Evolutionary conservation across 768 basidiomycete genomes (phyloP), one percentile per base, ranked within the genome.

Genomic region (Boletales sp.): DNA sequence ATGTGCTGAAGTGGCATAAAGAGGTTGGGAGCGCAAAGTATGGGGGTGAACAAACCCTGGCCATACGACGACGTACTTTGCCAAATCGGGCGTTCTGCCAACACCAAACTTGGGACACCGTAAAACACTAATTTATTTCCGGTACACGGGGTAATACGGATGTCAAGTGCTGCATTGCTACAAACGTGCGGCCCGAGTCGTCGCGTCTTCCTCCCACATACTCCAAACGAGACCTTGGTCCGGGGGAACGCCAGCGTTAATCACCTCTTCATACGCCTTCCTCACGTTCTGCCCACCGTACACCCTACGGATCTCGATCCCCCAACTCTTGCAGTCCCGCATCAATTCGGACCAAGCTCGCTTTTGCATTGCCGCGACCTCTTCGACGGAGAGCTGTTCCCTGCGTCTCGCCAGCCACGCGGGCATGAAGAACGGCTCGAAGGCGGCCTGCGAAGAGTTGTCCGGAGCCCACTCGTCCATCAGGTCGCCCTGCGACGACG

Each of bases 371-470:
- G 46, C 48, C 37, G 74, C 72, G 43, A 87, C 83, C 49, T 80
- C 73, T 12, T 59, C 42, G 0, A 74, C 55, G 0, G 75, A 63
- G 2, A 84, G 66, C 53, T 83, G 73, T 42, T 69, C 67, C 57
- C 70, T 74, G 13, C 84, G 81, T 18, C 75, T 68, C 38, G 75
- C 71, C 2, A 87, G 70, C 86, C 86, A 87, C 63, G 84, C 82
- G 3, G 76, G 75, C 82, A 81, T 84, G 66, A 87, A 87, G 61
- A 87, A 87, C 13, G 66, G 65, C 55, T 84, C 82, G 11, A 75
- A 51, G 3, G 45, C 34, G 10, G 21, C 45, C 13, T 46, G 44
- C 0, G 33, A 44, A 31, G 63, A 56, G 41, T 69, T 63, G 46
- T 75, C 76, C 4, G 63, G 65, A 15, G 56, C 64, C 77, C 78